A percentile compares a stretch with the other conserved stretches of the same genome.
Evolutionary conservation across 108 stramenopile species (phyloP).

Genomic region (Cyclostephanos tholiformis): DNA sequence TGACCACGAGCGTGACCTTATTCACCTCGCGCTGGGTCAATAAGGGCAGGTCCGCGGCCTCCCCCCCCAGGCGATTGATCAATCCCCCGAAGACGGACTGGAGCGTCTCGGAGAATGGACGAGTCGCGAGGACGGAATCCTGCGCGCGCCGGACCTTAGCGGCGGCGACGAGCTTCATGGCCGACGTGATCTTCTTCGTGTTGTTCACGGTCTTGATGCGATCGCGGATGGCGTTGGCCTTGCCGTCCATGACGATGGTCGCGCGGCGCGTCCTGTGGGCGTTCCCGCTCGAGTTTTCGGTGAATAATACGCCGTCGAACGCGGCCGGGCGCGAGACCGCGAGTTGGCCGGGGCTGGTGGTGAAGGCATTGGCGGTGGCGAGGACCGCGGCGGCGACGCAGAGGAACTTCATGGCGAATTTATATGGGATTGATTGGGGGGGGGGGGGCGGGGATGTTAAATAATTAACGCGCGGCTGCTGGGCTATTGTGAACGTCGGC

Average conservation of each 20-base stretch:
- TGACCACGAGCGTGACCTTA: conserved; percentile 89
- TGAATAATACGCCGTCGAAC: conserved; percentile 53
- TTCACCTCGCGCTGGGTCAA: conserved; percentile 94
- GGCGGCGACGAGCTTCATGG: conserved; percentile 98
- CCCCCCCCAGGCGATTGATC: conserved; percentile 78
- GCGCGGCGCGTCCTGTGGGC: conserved; percentile 72
- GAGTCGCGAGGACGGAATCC: conserved; percentile 92
- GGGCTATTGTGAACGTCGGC: not conserved
- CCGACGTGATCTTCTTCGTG: conserved; percentile 94
- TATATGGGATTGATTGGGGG: not conserved
- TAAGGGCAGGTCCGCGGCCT: conserved; percentile 93
- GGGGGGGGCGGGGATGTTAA: not conserved
- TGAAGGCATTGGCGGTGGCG: conserved; percentile 61
- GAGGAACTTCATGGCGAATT: conserved; percentile 68
- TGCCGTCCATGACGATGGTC: conserved; percentile 92
- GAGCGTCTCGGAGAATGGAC: conserved; percentile 95
- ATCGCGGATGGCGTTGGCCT: conserved; percentile 90
- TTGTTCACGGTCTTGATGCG: conserved; percentile 90
- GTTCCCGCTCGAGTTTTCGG: conserved; percentile 12
- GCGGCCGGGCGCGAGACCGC: conserved; percentile 42
- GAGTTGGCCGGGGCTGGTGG: conserved; percentile 53
- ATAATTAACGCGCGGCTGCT: not conserved
- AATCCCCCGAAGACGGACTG: conserved; percentile 94
- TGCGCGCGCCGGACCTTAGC: conserved; percentile 98
- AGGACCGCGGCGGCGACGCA: conserved; percentile 63